These are phyloP conservation scores for Ilyonectria mors-panacis DNA, from an alignment of 2,329 filamentous ascomycete species.

Conservation along the genomic window DNA sequence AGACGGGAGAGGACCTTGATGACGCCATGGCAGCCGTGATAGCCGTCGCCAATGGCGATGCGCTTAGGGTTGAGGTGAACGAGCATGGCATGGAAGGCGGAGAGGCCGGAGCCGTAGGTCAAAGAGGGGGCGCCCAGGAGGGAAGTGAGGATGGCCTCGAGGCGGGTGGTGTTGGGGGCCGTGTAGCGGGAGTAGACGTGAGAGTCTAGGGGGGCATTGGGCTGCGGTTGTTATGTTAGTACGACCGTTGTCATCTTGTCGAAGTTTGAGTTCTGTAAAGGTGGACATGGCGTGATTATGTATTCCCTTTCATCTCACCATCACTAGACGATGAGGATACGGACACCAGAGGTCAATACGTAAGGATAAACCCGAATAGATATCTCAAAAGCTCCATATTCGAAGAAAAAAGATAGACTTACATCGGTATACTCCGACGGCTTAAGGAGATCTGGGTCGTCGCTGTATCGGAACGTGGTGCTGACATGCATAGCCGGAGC, in stretches of 20 bases:
- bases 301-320: not conserved
- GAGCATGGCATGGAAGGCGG: slow-evolving; percentile 90
- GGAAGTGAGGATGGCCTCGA: slow-evolving; percentile 85
- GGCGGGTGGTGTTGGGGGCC: slow-evolving; percentile 84
- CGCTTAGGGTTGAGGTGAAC: slow-evolving; percentile 87
- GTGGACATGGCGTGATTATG: not conserved
- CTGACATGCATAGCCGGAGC: slow-evolving; percentile 92
- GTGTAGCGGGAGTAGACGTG: slow-evolving; percentile 89
- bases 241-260: not conserved
- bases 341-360: not conserved
- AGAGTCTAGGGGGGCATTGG: slow-evolving; percentile 67
- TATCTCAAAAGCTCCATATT: not conserved
- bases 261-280: not conserved
- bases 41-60: slow-evolving; percentile 87
- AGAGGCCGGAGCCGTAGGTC: slow-evolving; percentile 87
- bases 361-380: not conserved
- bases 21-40: slow-evolving; percentile 95
- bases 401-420: slow-evolving; percentile 53
- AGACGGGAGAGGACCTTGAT: slow-evolving; percentile 81
- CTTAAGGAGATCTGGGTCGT: slow-evolving; percentile 76
- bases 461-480: slow-evolving; percentile 88
- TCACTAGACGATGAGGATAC: not conserved
- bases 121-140: slow-evolving; percentile 79
- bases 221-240: slow-evolving; percentile 53
- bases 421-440: slow-evolving; percentile 69